Conservation (phyloP, 148 eudicot species). For the Fallopia convolvulus region DNA sequence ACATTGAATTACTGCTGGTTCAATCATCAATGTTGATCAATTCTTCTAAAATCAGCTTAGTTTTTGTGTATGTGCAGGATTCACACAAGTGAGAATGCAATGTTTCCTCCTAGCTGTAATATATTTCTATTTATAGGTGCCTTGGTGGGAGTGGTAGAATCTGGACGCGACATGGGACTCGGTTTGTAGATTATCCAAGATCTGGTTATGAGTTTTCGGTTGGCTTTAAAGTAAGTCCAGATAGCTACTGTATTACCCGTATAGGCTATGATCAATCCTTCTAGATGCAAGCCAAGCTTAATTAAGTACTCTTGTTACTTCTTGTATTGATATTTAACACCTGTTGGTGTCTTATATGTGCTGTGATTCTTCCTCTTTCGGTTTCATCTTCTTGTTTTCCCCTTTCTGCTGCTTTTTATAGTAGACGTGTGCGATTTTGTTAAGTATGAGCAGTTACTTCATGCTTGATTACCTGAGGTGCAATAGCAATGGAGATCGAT, state of each 20-base stretch:
- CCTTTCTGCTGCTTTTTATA: not conserved
- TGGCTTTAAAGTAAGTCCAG: not conserved
- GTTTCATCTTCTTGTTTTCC: not conserved
- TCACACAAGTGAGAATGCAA: constrained; percentile 5
- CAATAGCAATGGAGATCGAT: not conserved
- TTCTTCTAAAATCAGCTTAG: not conserved
- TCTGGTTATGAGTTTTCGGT: not conserved
- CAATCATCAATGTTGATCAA: not conserved
- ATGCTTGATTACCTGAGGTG: not conserved
- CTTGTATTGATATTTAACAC: not conserved
- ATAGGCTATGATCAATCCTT: not conserved
- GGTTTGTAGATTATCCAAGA: not conserved
- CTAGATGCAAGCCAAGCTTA: not conserved
- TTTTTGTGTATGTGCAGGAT: not conserved
- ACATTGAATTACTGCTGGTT: not conserved
- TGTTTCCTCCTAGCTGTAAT: not conserved
- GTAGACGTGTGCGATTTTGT: not conserved
- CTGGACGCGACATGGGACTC: not conserved
- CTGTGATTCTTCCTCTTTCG: not conserved
- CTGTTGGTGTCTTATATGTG: not conserved
- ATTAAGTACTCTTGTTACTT: not conserved
- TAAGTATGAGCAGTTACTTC: not conserved
- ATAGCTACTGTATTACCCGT: not conserved
- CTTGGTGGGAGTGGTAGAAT: not conserved
- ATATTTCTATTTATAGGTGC: not conserved